Evolutionary conservation across 73 alveolate species (phyloP).

Genomic region (Paramecium sexaurelia): DNA sequence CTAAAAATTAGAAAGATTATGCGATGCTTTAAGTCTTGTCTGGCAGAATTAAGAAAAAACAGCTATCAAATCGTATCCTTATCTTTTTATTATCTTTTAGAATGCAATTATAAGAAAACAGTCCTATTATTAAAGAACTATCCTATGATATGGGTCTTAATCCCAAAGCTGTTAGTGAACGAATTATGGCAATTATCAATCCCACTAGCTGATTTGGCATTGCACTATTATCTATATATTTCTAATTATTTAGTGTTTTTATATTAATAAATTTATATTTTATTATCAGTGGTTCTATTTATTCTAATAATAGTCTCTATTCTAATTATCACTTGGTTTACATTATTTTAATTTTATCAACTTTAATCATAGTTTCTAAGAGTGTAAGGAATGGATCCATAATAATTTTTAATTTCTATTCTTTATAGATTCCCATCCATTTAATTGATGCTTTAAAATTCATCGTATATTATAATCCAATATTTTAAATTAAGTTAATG

Average conservation of each 20-base stretch:
- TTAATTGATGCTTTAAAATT: neutral
- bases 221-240: neutral
- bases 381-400: too few relatives aligned
- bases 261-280: neutral
- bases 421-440: neutral
- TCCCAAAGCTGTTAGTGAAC: constrained; percentile 33
- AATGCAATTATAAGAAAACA: constrained; percentile 37
- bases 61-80: neutral
- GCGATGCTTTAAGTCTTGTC: constrained; percentile 29
- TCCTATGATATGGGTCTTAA: constrained; percentile 50
- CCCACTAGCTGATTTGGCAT: neutral
- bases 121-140: constrained; percentile 38
- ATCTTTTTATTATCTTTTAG: neutral
- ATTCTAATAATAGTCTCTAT: too few relatives aligned
- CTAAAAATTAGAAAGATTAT: constrained; percentile 34
- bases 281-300: neutral
- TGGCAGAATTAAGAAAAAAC: constrained; percentile 19
- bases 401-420: neutral
- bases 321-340: too few relatives aligned
- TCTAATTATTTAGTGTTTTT: neutral
- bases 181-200: constrained; percentile 25
- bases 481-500: neutral
- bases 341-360: too few relatives aligned
- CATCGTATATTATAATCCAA: neutral
- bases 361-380: too few relatives aligned